Evolutionary conservation across 768 basidiomycete genomes (phyloP).

Genomic region (Chalciporus piperatus): DNA sequence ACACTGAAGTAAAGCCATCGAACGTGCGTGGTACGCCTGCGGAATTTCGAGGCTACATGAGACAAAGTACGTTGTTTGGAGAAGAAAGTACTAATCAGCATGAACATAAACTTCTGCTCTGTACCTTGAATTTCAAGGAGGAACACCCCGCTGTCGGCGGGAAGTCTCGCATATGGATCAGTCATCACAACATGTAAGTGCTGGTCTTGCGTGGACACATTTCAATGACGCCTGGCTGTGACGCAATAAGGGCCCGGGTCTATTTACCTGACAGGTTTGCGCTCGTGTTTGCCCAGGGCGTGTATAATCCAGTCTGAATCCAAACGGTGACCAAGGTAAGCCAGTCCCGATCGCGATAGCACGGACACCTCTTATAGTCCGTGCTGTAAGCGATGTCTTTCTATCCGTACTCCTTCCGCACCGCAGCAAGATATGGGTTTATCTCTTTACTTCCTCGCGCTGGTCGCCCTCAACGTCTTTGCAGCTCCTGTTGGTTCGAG

Average conservation of each 20-base stretch:
- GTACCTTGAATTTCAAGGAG: too few species aligned
- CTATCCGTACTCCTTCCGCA: neutral
- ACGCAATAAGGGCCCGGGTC: neutral
- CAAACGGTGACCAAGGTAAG: neutral
- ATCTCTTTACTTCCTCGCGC: constrained; percentile 12
- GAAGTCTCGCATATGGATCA: too few species aligned
- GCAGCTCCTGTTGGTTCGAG: constrained; percentile 13
- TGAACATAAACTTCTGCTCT: too few species aligned
- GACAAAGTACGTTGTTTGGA: too few species aligned
- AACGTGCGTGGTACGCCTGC: too few species aligned
- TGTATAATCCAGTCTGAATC: neutral
- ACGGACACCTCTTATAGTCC: neutral
- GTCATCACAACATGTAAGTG: too few species aligned
- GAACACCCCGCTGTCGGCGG: too few species aligned
- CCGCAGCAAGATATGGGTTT: constrained; percentile 6
- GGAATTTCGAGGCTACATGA: too few species aligned
- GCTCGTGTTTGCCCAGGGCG: neutral
- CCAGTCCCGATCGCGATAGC: constrained; percentile 6
- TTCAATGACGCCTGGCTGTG: neutral
- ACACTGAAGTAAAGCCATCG: too few species aligned
- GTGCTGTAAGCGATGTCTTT: neutral
- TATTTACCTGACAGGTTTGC: neutral
- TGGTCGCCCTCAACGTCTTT: constrained; percentile 8
- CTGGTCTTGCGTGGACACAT: too few species aligned
- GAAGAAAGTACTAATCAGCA: too few species aligned